Percentiles rank a stretch among this genome's conserved stretches.
phyloP scores from a whole-genome alignment of 805 yeast species.

The Ascoidea rubescens region DNA sequence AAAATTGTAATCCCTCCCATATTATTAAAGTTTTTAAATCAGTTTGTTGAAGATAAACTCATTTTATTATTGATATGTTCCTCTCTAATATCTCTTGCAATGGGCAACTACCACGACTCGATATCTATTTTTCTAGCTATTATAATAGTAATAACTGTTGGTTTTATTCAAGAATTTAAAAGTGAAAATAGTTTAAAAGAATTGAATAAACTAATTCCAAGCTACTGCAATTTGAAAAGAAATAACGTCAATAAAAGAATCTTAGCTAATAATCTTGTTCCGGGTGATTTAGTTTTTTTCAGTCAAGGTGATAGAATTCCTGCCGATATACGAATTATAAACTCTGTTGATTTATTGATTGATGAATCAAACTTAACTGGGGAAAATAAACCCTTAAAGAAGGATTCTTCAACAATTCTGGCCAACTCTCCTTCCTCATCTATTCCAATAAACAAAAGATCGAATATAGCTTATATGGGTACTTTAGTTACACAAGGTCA shows the following conservation, averaged over 20 bases:
- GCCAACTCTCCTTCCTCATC: conserved; percentile 17
- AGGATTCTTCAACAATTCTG: conserved; percentile 22
- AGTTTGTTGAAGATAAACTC: conserved; percentile 83
- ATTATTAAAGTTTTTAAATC: conserved; percentile 56
- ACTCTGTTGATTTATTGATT: conserved; percentile 65
- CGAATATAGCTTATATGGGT: conserved; percentile 88
- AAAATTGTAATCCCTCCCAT: conserved; percentile 18
- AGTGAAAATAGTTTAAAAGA: conserved; percentile 93
- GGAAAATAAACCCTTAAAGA: conserved; percentile 79
- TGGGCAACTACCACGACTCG: conserved; percentile 97
- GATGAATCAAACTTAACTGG: conserved; percentile 96
- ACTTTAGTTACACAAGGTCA: conserved; percentile 93
- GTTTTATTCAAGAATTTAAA: conserved; percentile 93
- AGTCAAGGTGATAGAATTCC: conserved; percentile 93
- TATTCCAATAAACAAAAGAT: conserved; percentile 54
- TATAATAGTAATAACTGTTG: conserved; percentile 87
- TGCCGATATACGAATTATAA: conserved; percentile 77
- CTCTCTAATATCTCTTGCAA: conserved; percentile 70
- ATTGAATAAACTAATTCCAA: conserved; percentile 84
- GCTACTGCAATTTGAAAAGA: conserved; percentile 87
- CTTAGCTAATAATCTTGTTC: conserved; percentile 78
- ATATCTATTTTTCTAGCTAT: conserved; percentile 88
- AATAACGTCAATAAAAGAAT: conserved; percentile 68
- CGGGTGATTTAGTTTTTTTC: conserved; percentile 89
- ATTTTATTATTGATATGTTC: conserved; percentile 82